Percentiles rank a stretch among this genome's conserved stretches.
These are phyloP conservation scores for Vanrija sp. DNA, from an alignment of 1,284 basidiomycete species.

Conservation along the genomic window DNA sequence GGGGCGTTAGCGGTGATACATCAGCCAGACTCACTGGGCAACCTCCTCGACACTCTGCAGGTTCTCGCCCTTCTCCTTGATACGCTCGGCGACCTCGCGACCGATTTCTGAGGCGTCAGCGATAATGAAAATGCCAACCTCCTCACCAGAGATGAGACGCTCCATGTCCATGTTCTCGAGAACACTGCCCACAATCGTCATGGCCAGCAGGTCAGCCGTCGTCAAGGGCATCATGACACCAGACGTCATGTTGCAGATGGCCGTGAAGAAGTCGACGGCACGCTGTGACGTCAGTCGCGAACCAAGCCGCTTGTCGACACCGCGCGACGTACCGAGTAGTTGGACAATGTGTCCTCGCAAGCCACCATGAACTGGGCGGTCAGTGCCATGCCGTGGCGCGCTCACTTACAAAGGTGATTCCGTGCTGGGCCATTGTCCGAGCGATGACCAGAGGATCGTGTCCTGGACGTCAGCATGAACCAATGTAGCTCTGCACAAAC, in stretches of 20 bases:
- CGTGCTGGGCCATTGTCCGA: constrained; percentile 79
- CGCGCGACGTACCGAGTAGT: constrained; percentile 69
- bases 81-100: constrained; percentile 84
- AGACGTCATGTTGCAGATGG: constrained; percentile 85
- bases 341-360: constrained; percentile 93
- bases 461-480: constrained; percentile 44
- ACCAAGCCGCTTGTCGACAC: background rate
- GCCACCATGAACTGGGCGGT: constrained; percentile 84
- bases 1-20: background rate
- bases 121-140: background rate
- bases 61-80: constrained; percentile 66
- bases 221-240: constrained; percentile 94
- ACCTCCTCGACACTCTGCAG: constrained; percentile 91
- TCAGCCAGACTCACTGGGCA: constrained; percentile 55
- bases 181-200: constrained; percentile 92
- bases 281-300: constrained; percentile 54
- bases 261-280: constrained; percentile 93
- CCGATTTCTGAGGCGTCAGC: constrained; percentile 64
- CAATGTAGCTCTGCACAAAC: constrained; percentile 15
- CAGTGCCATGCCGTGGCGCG: constrained; percentile 5
- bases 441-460: constrained; percentile 86
- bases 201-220: constrained; percentile 91
- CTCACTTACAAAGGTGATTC: constrained; percentile 75
- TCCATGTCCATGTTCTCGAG: constrained; percentile 99
- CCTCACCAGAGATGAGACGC: constrained; percentile 62